A percentile compares a stretch with the other conserved stretches of the same genome.
These are phyloP conservation scores for Gossypium stocksii DNA, from an alignment of 345 rosid genomes.

Conservation along the genomic window DNA sequence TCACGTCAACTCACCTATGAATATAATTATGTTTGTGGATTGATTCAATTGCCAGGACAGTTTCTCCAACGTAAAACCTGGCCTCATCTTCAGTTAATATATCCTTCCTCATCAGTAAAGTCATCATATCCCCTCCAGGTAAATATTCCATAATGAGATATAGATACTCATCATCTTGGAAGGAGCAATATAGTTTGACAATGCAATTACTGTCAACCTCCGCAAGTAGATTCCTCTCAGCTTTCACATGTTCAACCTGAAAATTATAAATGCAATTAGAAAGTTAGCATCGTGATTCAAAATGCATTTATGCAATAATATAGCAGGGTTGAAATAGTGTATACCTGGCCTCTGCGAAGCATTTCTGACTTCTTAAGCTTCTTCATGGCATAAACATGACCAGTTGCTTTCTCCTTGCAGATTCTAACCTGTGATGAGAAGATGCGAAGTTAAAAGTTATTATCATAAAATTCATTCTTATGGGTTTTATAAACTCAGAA, in stretches of 20 bases:
- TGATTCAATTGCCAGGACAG: slow-evolving; percentile 92
- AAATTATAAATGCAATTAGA: slow-evolving; percentile 19
- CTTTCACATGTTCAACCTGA: slow-evolving; percentile 98
- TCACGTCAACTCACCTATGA: slow-evolving; percentile 57
- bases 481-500: neutral
- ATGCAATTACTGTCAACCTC: slow-evolving; percentile 98
- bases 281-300: slow-evolving; percentile 12
- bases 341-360: slow-evolving; percentile 96
- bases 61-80: slow-evolving; percentile 90
- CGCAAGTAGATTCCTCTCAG: slow-evolving; percentile 95
- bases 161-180: slow-evolving; percentile 90
- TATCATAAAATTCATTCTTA: neutral
- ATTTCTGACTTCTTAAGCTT: slow-evolving; percentile 94
- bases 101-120: slow-evolving; percentile 93
- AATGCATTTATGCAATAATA: neutral
- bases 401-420: slow-evolving; percentile 80
- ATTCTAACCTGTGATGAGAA: slow-evolving; percentile 64
- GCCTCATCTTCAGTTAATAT: slow-evolving; percentile 94
- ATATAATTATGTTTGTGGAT: slow-evolving; percentile 95
- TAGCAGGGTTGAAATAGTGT: slow-evolving; percentile 2
- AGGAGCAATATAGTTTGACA: slow-evolving; percentile 90
- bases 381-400: slow-evolving; percentile 92
- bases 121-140: slow-evolving; percentile 99
- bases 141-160: slow-evolving; percentile 97
- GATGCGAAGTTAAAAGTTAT: neutral